Base-by-base conservation (phyloP, 164 flowering plant genomes). In the Umbilicus rupestris region DNA sequence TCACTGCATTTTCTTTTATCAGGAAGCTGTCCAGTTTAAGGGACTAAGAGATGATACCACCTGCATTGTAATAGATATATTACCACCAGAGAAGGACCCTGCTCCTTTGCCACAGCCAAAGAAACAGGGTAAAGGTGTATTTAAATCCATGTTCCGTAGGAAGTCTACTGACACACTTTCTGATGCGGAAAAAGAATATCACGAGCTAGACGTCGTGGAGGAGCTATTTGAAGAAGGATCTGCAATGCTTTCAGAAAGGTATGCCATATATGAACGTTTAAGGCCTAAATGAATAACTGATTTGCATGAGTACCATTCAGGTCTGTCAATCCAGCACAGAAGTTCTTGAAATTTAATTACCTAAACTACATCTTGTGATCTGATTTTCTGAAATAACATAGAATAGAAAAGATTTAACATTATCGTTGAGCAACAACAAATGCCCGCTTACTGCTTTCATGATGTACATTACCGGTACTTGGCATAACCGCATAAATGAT, bases 31-130 rank as follows among this genome's bases (percentile, higher is more conserved):
- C 55, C 80, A 74, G 39, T 68, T 59, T 28, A 88, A 88, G 78
- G 99, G 99, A 42, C 84, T 92, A 65, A 76, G 97, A 72, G 99
- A 95, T 78, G 99, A 95, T 75, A 95, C 99, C 33, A 95, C 99
- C 66, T 95, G 97, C 79, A 92, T 95, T 73, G 97, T 95, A 22
- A 70, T 90, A 39, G 97, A 95, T 72, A 77, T 95, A 62, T 41
- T 79, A 69, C 89, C 88, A 8, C 84, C 79, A 28, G 99, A 87
- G 77, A 92, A 87, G 78, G 20, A 58, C 42, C 77, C 75, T 42
- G 82, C 83, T 75, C 77, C 87, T 39, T 10, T 78, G 69, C 88
- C 91, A 45, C 84, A 83, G 20, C 82, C 80, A 50, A 95, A 85
- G 82, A 92, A 90, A 82, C 83, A 66, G 26, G 96, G 87, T 31